Evolutionary conservation across 1,284 basidiomycete genomes (phyloP).

Genomic region (Microbotryomycetes sp.): DNA sequence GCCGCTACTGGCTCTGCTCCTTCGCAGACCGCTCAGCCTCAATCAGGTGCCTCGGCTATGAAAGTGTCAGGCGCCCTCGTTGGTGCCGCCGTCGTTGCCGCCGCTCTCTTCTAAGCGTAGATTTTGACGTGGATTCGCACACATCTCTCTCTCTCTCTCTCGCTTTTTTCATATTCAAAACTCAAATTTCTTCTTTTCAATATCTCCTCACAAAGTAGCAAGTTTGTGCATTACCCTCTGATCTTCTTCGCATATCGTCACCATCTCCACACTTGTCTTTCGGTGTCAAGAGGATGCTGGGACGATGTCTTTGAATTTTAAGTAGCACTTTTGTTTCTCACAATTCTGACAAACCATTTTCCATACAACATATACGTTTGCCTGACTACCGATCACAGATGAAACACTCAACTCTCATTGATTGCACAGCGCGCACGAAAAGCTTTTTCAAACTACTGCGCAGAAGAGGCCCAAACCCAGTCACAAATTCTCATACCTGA

Average conservation of each 20-base stretch:
- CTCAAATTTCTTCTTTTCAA: too few relatives aligned
- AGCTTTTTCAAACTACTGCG: background rate
- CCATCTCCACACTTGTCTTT: constrained; percentile 2
- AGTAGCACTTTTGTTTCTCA: too few relatives aligned
- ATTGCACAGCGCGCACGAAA: background rate
- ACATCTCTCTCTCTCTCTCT: too few relatives aligned
- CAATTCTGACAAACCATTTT: too few relatives aligned
- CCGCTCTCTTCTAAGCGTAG: constrained; percentile 2
- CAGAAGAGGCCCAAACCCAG: too few relatives aligned
- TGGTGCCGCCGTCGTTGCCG: constrained; percentile 2
- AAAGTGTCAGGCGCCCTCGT: background rate
- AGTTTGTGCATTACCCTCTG: background rate
- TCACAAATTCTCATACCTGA: background rate
- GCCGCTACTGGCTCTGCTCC: background rate
- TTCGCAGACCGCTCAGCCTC: background rate
- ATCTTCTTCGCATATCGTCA: constrained; percentile 5
- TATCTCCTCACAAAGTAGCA: too few relatives aligned
- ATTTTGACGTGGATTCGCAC: too few relatives aligned
- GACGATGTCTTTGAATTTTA: too few relatives aligned
- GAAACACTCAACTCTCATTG: background rate
- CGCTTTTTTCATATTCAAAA: too few relatives aligned
- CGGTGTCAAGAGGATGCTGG: too few relatives aligned
- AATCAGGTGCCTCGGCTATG: background rate
- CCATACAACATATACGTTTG: too few relatives aligned
- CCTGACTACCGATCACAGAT: too few relatives aligned